Base-by-base conservation (phyloP, 2,329 filamentous ascomycete genomes). In the Aureobasidium subglaciale region DNA sequence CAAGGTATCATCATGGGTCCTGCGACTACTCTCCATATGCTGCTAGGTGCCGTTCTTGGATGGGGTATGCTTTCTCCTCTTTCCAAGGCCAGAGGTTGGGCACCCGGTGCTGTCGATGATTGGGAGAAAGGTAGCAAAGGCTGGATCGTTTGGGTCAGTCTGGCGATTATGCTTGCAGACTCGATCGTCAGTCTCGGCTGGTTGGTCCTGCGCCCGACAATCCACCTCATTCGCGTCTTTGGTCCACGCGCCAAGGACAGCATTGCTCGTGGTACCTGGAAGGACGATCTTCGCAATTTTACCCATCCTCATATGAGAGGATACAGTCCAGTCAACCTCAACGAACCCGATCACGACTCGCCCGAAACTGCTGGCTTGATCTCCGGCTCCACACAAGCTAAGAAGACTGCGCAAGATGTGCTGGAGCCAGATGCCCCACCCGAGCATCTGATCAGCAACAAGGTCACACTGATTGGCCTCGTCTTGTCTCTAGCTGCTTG, bases 1-100 rank as follows among this genome's bases (percentile, higher is more conserved):
- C 93, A 99, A 72, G 93, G 93, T 10, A 95, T 99, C 59, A 97
- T 99, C 65, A 99, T 99, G 93, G 93, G 93, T 0, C 88, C 92
- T 4, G 86, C 90, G 35, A 99, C 93, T 0, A 97, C 92, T 3
- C 78, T 95, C 52, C 92, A 97, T 63, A 99, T 99, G 93, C 80
- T 96, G 1, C 74, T 97, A 2, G 93, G 93, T 5, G 91, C 93
- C 3, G 69, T 95, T 15, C 66, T 96, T 9, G 93, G 93, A 24
- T 99, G 93, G 93, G 93, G 84, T 0, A 69, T 97, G 5, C 77
- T 99, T 1, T 96, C 91, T 3, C 93, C 93, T 1, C 71, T 97
- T 7, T 91, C 93, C 4, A 96, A 96, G 69, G 74, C 78, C 56
- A 83, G 81, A 63, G 90, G 88, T 2, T 99, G 93, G 93, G 93